Base-by-base conservation (phyloP, 1,284 basidiomycete species). In the Ceratobasidium sp. region DNA sequence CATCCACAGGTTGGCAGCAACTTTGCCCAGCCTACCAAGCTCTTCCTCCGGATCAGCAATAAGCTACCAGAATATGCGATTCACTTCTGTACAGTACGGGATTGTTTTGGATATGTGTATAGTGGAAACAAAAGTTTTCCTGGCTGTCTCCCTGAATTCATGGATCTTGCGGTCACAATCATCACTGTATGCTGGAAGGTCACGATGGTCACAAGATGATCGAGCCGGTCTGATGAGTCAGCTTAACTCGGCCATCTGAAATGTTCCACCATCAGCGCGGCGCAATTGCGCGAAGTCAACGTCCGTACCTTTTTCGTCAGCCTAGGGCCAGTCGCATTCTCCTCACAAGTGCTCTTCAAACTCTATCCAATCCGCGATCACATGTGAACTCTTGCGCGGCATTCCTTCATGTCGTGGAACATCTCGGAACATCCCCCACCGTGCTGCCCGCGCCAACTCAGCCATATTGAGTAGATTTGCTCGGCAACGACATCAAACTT, bases 1-100 rank as follows among this genome's bases (percentile, higher is more conserved):
- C 44, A 53, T 51, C 60, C 84, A 84, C 76, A 53, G 80, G 82
- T 20, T 86, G 86, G 86, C 81, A 83, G 40, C 63, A 85, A 13
- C 84, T 86, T 23, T 86, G 85, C 78, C 84, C 85, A 15, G 44
- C 33, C 3, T 76, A 76, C 28, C 7, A 40, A 15, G 61, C 73
- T 23, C 51, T 76, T 39, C 49, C 73, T 7, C 42, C 28, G n/a
- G 58, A 28, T n/a, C 33, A 51, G 20, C 73, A 76, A 23, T 53
- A n/a, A 56, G 2, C 28, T 40, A n/a, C 6, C n/a, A n/a, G n/a
- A n/a, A n/a, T n/a, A n/a, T n/a, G n/a, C n/a, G n/a, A n/a, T n/a
- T n/a, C n/a, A n/a, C n/a, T n/a, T n/a, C n/a, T n/a, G n/a, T n/a
- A n/a, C n/a, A n/a, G n/a, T n/a, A n/a, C n/a, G n/a, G n/a, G n/a